Evolutionary conservation across 2,329 filamentous ascomycete species (phyloP).

Genomic region (Coniochaeta ligniaria): DNA sequence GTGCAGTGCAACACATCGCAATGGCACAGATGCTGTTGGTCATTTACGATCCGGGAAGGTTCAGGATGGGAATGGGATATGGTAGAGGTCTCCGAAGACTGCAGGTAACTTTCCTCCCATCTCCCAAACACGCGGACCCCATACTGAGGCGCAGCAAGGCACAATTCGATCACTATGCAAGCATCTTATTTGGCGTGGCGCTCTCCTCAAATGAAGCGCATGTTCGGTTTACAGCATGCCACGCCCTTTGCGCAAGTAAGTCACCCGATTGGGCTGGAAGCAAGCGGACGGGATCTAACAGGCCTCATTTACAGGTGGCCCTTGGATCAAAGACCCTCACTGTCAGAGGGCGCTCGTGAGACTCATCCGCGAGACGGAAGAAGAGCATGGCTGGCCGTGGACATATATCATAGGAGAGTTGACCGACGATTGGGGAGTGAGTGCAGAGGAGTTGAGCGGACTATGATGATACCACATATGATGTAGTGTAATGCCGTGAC

Average conservation of each 20-base stretch:
- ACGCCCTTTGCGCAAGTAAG: background rate
- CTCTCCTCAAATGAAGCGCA: background rate
- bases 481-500: too few species aligned
- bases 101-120: too few species aligned
- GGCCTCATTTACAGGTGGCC: background rate
- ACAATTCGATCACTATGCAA: background rate
- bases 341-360: background rate
- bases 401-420: too few species aligned
- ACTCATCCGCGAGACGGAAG: background rate
- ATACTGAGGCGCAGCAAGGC: background rate
- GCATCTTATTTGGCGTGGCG: background rate
- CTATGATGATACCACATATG: too few species aligned
- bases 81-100: too few species aligned
- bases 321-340: background rate
- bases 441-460: too few species aligned
- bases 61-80: too few species aligned
- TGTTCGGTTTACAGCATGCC: background rate
- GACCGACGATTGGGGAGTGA: too few species aligned
- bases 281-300: background rate
- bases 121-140: too few species aligned
- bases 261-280: background rate
- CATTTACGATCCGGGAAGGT: too few species aligned
- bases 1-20: too few species aligned
- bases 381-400: background rate
- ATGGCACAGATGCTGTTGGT: too few species aligned